Base-by-base conservation (phyloP, 2,329 filamentous ascomycete genomes). In the Alternaria conjuncta region DNA sequence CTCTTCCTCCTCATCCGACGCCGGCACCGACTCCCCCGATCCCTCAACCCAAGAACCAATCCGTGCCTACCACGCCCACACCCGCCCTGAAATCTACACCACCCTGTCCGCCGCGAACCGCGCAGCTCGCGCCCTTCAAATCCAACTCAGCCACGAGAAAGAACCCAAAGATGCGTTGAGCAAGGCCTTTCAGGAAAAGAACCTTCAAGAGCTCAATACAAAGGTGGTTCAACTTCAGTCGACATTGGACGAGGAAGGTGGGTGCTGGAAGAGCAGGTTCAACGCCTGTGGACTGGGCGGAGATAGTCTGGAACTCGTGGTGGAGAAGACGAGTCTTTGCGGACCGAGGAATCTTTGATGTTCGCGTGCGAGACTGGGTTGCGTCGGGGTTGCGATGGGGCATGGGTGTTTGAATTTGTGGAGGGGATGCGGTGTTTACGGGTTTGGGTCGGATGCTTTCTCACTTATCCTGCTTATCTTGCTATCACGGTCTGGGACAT, bases 291-390 rank as follows among this genome's bases (percentile, higher is more conserved):
- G 72, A 3, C 13, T 61, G 3, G 69, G 65, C 3, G 69, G 66
- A 2, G 65, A 66, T 12, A 68, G 46, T 12, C 75, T 71, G 46
- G 70, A 75, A 67, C 10, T 78, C 57, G 36, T 69, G 21, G 72
- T 76, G 15, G 67, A 71, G 49, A 63, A 46, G 50, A 66, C 67
- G 7, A 45, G 61, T 1, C 36, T 78, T 13, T 71, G 64, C 46
- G 75, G 75, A n/a, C 73, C 74, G 18, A 67, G 74, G 60, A 77
- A 78, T 49, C 12, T 76, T 15, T 77, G 60, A 70, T 23, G 18
- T 53, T 30, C 20, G 30, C 13, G 28, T n/a, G 21, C 20, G 13
- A 23, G 36, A 41, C 36, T 41, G 36, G 36, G 15, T 41, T 41
- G n/a, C 36, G 36, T 41, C 36, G 36, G 36, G 36, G 36, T 41